These are phyloP conservation scores for Reutealis trisperma DNA, from an alignment of 345 rosid species.

Conservation along the genomic window DNA sequence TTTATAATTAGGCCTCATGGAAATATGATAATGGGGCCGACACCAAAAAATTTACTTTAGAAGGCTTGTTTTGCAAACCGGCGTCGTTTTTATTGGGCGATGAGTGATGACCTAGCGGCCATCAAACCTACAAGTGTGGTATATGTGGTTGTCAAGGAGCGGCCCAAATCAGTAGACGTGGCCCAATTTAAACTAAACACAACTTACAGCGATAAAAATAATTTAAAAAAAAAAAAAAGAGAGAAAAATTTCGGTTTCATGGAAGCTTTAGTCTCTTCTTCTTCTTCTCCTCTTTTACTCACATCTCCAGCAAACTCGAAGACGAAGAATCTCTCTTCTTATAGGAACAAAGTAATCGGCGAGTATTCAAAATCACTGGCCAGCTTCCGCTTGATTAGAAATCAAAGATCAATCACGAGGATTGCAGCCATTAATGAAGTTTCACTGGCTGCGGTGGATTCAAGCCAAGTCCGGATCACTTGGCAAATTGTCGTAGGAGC, in stretches of 20 bases:
- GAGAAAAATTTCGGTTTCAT: not conserved
- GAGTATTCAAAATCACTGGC: conserved; percentile 31
- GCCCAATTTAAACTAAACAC: not conserved
- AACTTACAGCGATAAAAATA: not conserved
- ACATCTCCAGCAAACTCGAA: conserved; percentile 20
- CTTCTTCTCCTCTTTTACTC: conserved; percentile 1
- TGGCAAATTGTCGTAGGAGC: conserved; percentile 84
- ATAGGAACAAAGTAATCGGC: conserved; percentile 2
- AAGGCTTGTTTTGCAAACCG: not conserved
- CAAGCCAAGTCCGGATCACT: conserved; percentile 48
- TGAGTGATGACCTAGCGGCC: not conserved
- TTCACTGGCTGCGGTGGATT: conserved; percentile 37
- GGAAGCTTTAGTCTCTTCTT: conserved; percentile 12
- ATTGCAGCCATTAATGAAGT: conserved; percentile 39
- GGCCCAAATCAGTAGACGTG: conserved; percentile 8
- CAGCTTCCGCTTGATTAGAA: conserved; percentile 17
- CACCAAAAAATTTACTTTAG: too few species aligned
- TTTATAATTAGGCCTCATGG: too few species aligned
- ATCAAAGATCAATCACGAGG: conserved; percentile 10
- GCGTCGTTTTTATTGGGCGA: not conserved
- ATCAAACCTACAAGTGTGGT: not conserved
- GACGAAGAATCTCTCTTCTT: not conserved
- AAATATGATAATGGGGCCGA: too few species aligned
- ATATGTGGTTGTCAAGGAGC: conserved; percentile 11
- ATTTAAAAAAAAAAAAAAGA: not conserved